phyloP scores from a whole-genome alignment of 2,329 filamentous ascomycete species.

The Teratosphaeria nubilosa region DNA sequence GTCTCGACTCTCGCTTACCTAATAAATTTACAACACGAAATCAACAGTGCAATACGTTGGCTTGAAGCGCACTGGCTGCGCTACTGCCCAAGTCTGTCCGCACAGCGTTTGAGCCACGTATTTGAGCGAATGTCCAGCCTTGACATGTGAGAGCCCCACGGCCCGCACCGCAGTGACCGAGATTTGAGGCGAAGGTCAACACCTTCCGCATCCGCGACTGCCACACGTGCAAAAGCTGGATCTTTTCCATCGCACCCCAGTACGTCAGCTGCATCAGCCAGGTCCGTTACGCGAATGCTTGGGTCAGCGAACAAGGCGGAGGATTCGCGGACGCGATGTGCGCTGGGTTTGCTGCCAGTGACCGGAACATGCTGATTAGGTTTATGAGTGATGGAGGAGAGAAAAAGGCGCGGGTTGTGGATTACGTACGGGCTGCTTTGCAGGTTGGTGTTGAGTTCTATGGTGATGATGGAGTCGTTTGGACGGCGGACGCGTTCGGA shows the following conservation, averaged over 20 bases:
- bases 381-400: background rate
- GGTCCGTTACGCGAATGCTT: background rate
- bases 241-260: background rate
- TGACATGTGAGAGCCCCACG: too few relatives aligned
- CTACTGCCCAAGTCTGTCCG: too few relatives aligned
- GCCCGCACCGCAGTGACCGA: too few relatives aligned
- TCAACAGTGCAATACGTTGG: background rate
- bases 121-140: too few relatives aligned
- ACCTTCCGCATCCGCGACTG: background rate
- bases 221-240: background rate
- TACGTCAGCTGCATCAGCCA: background rate
- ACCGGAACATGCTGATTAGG: background rate
- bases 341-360: background rate
- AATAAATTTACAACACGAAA: background rate
- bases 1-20: background rate
- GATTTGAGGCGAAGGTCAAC: background rate
- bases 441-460: background rate
- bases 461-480: background rate
- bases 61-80: too few relatives aligned
- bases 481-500: background rate
- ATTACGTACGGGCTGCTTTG: background rate
- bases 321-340: background rate
- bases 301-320: background rate
- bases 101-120: too few relatives aligned
- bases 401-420: background rate